phyloP scores from a whole-genome alignment of 371 early-diverging fungal species.

The Chytridium lagenaria region DNA sequence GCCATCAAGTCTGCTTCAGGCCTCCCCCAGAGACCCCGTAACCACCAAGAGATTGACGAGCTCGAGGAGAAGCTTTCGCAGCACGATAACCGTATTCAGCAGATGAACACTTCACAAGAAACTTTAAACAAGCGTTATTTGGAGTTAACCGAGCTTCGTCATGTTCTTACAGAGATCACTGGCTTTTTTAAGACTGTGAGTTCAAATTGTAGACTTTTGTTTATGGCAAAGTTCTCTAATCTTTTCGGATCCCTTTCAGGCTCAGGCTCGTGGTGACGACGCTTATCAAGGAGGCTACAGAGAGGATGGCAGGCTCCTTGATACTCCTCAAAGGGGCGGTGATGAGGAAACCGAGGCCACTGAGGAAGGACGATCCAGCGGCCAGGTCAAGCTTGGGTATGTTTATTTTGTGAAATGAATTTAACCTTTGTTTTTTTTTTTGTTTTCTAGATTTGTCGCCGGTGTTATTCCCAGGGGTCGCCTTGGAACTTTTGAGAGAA shows the following conservation, averaged over 20 bases:
- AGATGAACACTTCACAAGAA: constrained; percentile 89
- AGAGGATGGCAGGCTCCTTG: constrained; percentile 48
- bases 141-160: constrained; percentile 88
- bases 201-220: background rate
- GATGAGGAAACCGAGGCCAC: constrained; percentile 33
- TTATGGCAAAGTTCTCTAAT: background rate
- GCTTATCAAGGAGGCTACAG: constrained; percentile 26
- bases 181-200: constrained; percentile 72
- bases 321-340: constrained; percentile 25
- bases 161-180: constrained; percentile 89
- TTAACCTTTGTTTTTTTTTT: background rate
- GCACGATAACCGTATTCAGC: constrained; percentile 79
- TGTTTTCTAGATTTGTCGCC: constrained; percentile 66
- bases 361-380: constrained; percentile 43
- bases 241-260: constrained; percentile 29
- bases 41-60: constrained; percentile 93
- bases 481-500: constrained; percentile 91
- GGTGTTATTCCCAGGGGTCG: constrained; percentile 87
- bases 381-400: constrained; percentile 47
- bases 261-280: constrained; percentile 48
- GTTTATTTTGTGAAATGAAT: constrained; percentile 1
- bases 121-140: constrained; percentile 82
- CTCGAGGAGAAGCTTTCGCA: constrained; percentile 82
- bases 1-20: constrained; percentile 62
- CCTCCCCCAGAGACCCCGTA: constrained; percentile 63